Base-by-base conservation (phyloP, 2,329 filamentous ascomycete species). In the Furcasterigmium furcatum region DNA sequence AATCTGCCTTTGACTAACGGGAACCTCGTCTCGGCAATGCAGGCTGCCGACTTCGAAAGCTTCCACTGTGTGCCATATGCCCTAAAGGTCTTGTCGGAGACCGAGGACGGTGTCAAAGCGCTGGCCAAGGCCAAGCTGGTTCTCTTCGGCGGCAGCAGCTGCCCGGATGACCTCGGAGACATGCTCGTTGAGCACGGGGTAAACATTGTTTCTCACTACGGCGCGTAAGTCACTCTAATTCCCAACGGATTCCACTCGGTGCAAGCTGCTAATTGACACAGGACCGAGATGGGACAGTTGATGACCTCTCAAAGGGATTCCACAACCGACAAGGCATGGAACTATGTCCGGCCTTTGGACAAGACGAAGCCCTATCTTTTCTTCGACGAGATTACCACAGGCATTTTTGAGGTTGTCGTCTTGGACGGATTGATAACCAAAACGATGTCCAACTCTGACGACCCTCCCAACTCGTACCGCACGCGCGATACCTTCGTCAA, bases 11-110 rank as follows among this genome's bases (percentile, higher is more conserved):
- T 80, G 18, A 78, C 78, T 0, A 66, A 64, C 4, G 59, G 61
- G 20, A 64, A 66, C 27, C 55, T 77, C 9, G 55, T 75, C 1
- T 58, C 62, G 18, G 68, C 66, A 4, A 60, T 77, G 56, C 55
- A 61, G 3, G 56, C 58, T 0, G 55, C 68, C 20, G 56, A 68
- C 32, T 67, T 73, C 1, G 66, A 81, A 41, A 69, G 76, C 32
- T 69, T 82, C 42, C 73, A 79, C 49, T 70, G 66, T 20, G 80
- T 84, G 3, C 80, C 80, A 0, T 83, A 82, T 48, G 70, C 74
- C 0, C 56, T 84, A 32, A 80, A 81, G 51, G 61, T 84, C 2
- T 64, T 84, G 1, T 71, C 73, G 1, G 80, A 84, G 55, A 71
- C 71, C 0, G 61, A 72, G 2, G 69, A 72, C 10, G 80, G 79